Base-by-base conservation (phyloP, 768 basidiomycete species). In the Boletus edulis region DNA sequence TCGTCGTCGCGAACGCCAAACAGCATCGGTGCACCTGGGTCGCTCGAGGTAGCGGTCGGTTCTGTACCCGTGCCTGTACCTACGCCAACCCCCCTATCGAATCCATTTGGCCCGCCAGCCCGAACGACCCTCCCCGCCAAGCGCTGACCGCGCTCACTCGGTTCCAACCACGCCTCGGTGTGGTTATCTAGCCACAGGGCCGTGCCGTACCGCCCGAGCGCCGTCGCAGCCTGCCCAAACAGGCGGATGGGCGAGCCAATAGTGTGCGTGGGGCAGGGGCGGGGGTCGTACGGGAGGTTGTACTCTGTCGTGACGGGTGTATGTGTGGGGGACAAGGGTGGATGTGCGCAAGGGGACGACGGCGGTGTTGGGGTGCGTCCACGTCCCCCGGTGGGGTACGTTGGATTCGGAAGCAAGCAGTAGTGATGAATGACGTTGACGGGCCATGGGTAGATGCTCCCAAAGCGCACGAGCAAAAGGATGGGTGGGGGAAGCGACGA, bases 391-490 rank as follows among this genome's bases (percentile, higher is more conserved):
- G 24, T 29, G 31, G 65, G 58, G 61, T 75, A 81, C 7, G 63
- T 51, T 4, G 68, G 58, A 62, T 84, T 81, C 0, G 79, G 77
- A 2, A 64, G 65, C 15, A 89, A 72, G 34, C 76, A 63, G 63
- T 78, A 86, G 65, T 84, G 81, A 59, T 87, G 84, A n/a, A 88
- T 73, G 24, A 83, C 68, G 66, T 89, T 87, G 57, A 83, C 78
- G 0, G 86, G 84, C 86, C 86, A 87, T 3, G 85, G 85, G 55
- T 78, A 81, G 50, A 72, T 74, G 63, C 79, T 83, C 13, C 77
- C 79, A 61, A 82, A 88, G 15, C 87, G 83, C 18, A 87, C 64
- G 41, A 84, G 72, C 17, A 87, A 67, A 58, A 77, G 78, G 51
- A 88, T 73, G 0, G 74, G 70, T 1, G 70, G 66, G 44, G 61